Base-by-base conservation (phyloP, 768 basidiomycete species). In the Chalciporus sphaerocephalus region DNA sequence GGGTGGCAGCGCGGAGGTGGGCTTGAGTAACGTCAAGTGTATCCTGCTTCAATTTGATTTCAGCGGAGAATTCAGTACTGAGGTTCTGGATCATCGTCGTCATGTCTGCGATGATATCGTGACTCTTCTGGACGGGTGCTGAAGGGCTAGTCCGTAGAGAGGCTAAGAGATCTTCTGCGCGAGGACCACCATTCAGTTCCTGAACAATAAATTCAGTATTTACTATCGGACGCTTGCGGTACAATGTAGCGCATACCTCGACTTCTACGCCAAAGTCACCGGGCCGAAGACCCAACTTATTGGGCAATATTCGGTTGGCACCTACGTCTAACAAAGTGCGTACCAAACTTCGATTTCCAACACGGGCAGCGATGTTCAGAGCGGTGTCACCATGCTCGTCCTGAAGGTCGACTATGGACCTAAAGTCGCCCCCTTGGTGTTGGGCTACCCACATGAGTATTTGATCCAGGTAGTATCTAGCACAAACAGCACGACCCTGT, bases 361-460 rank as follows among this genome's bases (percentile, higher is more conserved):
- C 87, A 45, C 95, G 70, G 1, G 95, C 94, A 12, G 95, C 92
- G 56, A 98, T 89, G 68, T 96, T 96, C 57, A 99, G 65, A 6
- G 92, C 92, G 0, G 95, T 97, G 61, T 99, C 96, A 0, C 95
- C 96, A 62, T 97, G 86, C 54, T 89, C 83, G 59, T 99, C 96
- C 66, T 92, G 90, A 33, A 95, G 70, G 64, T 98, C 92, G 10
- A 98, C 83, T 40, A 97, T 67, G 5, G 80, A 83, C 55, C 75
- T 74, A 60, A 91, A 92, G 54, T 86, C 82, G 2, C 84, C 87
- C 7, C 75, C 78, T 55, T 92, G 81, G 48, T 84, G 71, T 46
- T 85, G 78, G 15, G 84, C 91, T 54, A 97, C 80, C 82, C 84
- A 92, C 51, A 83, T 75, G 55, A 98, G 82, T 42, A 97, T 80